These are phyloP conservation scores for Schrenkiella parvula DNA, from an alignment of 345 rosid species.

Conservation along the genomic window DNA sequence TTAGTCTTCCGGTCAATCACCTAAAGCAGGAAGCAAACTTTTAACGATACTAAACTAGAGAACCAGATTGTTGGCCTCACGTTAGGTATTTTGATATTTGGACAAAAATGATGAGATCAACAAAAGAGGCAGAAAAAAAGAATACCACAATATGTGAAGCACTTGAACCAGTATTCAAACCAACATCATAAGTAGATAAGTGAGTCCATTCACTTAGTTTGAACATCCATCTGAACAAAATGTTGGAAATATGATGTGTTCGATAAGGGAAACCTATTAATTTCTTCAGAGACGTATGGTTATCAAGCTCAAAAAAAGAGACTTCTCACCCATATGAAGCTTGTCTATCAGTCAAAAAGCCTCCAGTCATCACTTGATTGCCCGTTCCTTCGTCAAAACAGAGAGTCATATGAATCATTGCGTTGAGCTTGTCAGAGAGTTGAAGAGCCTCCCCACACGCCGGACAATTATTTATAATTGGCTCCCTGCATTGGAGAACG, in stretches of 20 bases:
- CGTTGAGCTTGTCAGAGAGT: slow-evolving; percentile 65
- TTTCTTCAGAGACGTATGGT: neutral
- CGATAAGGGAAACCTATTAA: neutral
- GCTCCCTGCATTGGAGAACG: slow-evolving; percentile 55
- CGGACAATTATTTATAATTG: slow-evolving; percentile 76
- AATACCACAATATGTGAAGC: slow-evolving; percentile 91
- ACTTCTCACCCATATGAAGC: slow-evolving; percentile 81
- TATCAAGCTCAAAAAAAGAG: neutral
- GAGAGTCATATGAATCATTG: slow-evolving; percentile 81
- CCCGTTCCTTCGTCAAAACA: slow-evolving; percentile 98
- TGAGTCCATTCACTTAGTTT: slow-evolving; percentile 97
- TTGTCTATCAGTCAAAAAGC: slow-evolving; percentile 90
- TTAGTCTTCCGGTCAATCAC: slow-evolving; percentile 77
- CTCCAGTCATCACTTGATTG: slow-evolving; percentile 90
- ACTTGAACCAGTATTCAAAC: slow-evolving; percentile 82
- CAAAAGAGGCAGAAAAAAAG: slow-evolving; percentile 20
- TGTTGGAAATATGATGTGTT: neutral
- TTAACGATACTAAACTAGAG: too few species aligned
- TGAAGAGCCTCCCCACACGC: slow-evolving; percentile 84
- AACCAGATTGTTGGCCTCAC: neutral
- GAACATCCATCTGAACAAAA: slow-evolving; percentile 71
- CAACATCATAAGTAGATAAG: slow-evolving; percentile 78
- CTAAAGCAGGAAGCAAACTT: slow-evolving; percentile 46
- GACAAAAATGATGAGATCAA: neutral
- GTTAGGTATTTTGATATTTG: neutral